Percentiles rank a stretch among this genome's conserved stretches.
These are phyloP conservation scores for Pyracantha coccinea DNA, from an alignment of 331 rosid species.

Conservation along the genomic window DNA sequence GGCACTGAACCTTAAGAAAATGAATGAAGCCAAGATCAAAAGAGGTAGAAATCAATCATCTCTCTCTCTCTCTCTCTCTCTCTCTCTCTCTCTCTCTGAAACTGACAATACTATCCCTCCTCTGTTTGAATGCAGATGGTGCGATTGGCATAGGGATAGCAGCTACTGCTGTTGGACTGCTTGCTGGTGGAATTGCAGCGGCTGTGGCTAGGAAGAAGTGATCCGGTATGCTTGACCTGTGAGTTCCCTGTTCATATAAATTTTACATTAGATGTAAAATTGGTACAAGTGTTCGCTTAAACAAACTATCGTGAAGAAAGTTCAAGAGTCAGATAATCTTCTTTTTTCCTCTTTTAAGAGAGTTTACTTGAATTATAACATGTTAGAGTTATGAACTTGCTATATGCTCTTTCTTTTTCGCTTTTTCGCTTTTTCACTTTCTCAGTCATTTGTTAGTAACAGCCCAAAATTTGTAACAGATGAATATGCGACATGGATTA, in stretches of 20 bases:
- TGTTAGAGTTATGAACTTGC: not conserved
- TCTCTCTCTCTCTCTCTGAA: not conserved
- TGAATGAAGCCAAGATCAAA: slow-evolving; percentile 59
- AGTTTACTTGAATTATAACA: not conserved
- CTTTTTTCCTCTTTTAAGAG: not conserved
- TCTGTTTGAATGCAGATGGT: slow-evolving; percentile 50
- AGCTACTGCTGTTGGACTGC: slow-evolving; percentile 74
- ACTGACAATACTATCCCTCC: not conserved
- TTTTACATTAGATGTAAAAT: not conserved
- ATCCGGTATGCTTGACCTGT: not conserved
- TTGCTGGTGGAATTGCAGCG: slow-evolving; percentile 84
- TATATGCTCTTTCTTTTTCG: too few relatives aligned
- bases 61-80: not conserved
- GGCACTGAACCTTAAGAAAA: slow-evolving; percentile 55
- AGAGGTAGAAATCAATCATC: slow-evolving; percentile 40
- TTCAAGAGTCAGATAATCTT: not conserved
- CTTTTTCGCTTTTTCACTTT: too few relatives aligned
- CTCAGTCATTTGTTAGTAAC: too few relatives aligned
- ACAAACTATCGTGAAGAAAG: not conserved
- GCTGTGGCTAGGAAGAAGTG: slow-evolving; percentile 64
- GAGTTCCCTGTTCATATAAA: not conserved
- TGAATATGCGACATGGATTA: too few relatives aligned
- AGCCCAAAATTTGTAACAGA: not conserved
- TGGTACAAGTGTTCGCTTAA: not conserved
- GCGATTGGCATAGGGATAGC: slow-evolving; percentile 90